phyloP scores from a whole-genome alignment of 2,329 filamentous ascomycete genomes.

The Fusarium mundagurra region DNA sequence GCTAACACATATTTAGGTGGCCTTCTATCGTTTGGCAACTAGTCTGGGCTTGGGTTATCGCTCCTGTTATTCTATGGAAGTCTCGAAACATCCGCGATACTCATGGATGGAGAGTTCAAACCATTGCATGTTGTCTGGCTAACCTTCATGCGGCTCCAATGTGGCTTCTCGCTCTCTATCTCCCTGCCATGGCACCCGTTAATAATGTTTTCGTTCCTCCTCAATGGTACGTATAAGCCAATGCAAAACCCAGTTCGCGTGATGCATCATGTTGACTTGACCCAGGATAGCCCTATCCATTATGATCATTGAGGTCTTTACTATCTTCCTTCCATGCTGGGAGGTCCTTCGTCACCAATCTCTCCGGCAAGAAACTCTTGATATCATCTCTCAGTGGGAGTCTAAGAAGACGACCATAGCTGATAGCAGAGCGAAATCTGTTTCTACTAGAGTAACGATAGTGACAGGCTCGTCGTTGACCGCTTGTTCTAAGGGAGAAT shows the following conservation, averaged over 20 bases:
- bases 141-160: slow-evolving; percentile 69
- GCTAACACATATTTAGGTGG: slow-evolving; percentile 39
- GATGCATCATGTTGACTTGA: not conserved
- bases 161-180: slow-evolving; percentile 68
- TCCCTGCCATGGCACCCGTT: slow-evolving; percentile 58
- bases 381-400: slow-evolving; percentile 56
- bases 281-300: slow-evolving; percentile 61
- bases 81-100: slow-evolving; percentile 71
- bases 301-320: slow-evolving; percentile 67
- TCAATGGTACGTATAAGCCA: slow-evolving; percentile 61
- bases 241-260: not conserved
- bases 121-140: slow-evolving; percentile 55
- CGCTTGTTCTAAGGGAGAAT: not conserved
- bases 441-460: not conserved
- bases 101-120: slow-evolving; percentile 72
- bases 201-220: slow-evolving; percentile 66
- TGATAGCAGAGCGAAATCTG: slow-evolving; percentile 48
- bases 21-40: slow-evolving; percentile 70
- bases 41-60: slow-evolving; percentile 67
- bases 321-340: slow-evolving; percentile 37
- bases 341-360: not conserved
- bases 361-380: not conserved
- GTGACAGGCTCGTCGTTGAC: not conserved
- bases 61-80: slow-evolving; percentile 67
- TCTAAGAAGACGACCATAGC: not conserved